Base-by-base conservation (phyloP, 2,329 filamentous ascomycete genomes). In the Dactylellina parvicollis region DNA sequence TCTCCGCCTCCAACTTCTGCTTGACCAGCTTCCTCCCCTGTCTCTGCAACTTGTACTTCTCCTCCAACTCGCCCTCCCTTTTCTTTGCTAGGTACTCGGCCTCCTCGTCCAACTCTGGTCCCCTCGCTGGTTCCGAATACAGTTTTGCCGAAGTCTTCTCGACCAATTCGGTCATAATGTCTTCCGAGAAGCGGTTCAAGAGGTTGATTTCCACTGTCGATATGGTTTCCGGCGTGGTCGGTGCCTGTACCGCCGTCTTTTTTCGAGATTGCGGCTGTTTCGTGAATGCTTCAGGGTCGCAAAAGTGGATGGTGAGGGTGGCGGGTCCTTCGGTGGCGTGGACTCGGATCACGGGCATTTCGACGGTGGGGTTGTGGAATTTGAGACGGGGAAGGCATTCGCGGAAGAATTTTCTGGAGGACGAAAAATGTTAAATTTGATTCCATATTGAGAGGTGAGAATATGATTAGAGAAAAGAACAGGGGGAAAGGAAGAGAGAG, bases 311-410 rank as follows among this genome's bases (percentile, higher is more conserved):
- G 32, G 69, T 73, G 36, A 73, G 60, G 4, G 69, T 73, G 1
- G 69, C 69, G 22, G 69, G 60, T 8, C 60, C 60, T 42, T 55
- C 44, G 16, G 54, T 20, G 16, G 22, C 49, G 5, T 54, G 24
- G 16, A 26, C 26, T 28, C 60, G 60, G 54, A 38, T 47, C 30
- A 73, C 69, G 38, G 42, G 56, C 60, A 73, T 73, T 9, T 66
- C 69, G 47, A 73, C 46, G 3, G 30, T 44, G 1, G 69, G 69
- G 81, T 99, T 99, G 85, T 96, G 90, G 83, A 89, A 99, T 85
- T 99, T 97, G 76, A 99, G 85, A 66, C 92, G 88, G 20, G 92
- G 91, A 50, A 98, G 88, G 80, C 88, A 90, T 73, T 89, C 84
- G 75, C 86, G 88, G 91, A 92, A 96, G 86, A 99, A 97, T 83